Base-by-base conservation (phyloP, 495 filamentous ascomycete species). In the Daldinia decipiens region DNA sequence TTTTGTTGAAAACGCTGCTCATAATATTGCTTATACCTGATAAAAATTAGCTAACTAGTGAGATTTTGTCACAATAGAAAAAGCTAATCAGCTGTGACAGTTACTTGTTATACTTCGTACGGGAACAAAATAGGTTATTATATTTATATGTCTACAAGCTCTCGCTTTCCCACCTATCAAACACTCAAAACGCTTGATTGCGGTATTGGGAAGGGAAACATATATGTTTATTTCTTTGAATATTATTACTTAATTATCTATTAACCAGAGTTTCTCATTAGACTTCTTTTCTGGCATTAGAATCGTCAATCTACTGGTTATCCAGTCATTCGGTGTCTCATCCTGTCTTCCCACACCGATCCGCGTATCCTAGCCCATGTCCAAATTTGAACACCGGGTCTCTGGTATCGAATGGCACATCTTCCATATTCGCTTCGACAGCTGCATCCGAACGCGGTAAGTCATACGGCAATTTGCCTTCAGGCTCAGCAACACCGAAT, bases 391-490 rank as follows among this genome's bases (percentile, higher is more conserved):
- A 76, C 19, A 73, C 70, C 0, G 73, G 67, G n/a, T 76, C 40
- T 36, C 8, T 53, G 0, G 73, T 73, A 53, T 76, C 73, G 38
- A 73, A 76, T 26, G 74, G 71, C 26, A 75, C 70, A 24, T 75
- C 73, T 51, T 68, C 65, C 65, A 59, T 55, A 19, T 31, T 19
- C 13, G 50, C 66, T 34, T 63, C 66, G 1, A 59, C 73, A 8
- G 73, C 73, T 5, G 36, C 60, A 26, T 60, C 62, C 3, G 73
- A 75, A 24, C 65, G 59, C 3, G 73, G 73, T 13, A 75, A 39
- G 26, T 75, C 73, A 7, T 66, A 75, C 12, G 73, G 73, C 38
- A 75, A 29, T 34, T 64, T 69, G 1, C 73, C 73, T 21, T 75
- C 73, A 0, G 73, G 73, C 32, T 64, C 65, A 6, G 66, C 65